Percentiles rank a stretch among this genome's conserved stretches.
These are phyloP conservation scores for Aspergillus ochraceus DNA, from an alignment of 2,329 filamentous ascomycete genomes.

Conservation along the genomic window DNA sequence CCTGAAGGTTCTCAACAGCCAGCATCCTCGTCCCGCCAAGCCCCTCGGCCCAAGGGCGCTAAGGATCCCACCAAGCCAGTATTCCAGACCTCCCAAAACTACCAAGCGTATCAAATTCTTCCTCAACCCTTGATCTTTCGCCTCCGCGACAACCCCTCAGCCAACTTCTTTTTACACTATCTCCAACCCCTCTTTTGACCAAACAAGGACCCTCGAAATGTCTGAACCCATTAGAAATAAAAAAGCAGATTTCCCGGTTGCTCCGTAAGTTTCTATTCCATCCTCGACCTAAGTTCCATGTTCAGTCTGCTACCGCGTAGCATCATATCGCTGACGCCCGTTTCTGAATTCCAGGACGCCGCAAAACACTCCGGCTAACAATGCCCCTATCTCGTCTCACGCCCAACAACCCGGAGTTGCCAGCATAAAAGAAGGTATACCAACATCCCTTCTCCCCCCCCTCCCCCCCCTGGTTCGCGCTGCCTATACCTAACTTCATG, in stretches of 20 bases:
- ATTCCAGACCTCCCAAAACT: slow-evolving; percentile 37
- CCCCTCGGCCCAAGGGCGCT: slow-evolving; percentile 42
- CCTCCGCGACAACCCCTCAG: slow-evolving; percentile 23
- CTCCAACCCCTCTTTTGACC: slow-evolving; percentile 11
- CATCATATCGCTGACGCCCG: slow-evolving; percentile 21
- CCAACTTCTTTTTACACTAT: slow-evolving; percentile 15
- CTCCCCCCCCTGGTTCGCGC: slow-evolving; percentile 6
- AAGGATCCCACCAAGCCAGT: slow-evolving; percentile 42
- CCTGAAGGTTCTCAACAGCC: slow-evolving; percentile 32
- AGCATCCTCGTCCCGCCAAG: slow-evolving; percentile 38
- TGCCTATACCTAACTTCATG: slow-evolving; percentile 18
- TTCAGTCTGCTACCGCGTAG: slow-evolving; percentile 1
- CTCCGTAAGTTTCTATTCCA: slow-evolving; percentile 57
- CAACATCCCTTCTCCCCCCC: neutral
- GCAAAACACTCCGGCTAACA: slow-evolving; percentile 94
- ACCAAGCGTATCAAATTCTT: slow-evolving; percentile 39
- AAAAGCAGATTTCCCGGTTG: slow-evolving; percentile 61
- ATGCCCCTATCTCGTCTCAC: slow-evolving; percentile 95
- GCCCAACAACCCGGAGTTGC: slow-evolving; percentile 91
- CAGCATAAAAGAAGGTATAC: slow-evolving; percentile 95
- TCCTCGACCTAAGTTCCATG: neutral
- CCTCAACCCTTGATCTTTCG: slow-evolving; percentile 29
- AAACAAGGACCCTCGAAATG: slow-evolving; percentile 45
- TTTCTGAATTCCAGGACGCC: slow-evolving; percentile 69
- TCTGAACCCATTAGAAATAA: slow-evolving; percentile 69